Base-by-base conservation (phyloP, 352 stramenopile genomes). In the Plasmopara muralis region DNA sequence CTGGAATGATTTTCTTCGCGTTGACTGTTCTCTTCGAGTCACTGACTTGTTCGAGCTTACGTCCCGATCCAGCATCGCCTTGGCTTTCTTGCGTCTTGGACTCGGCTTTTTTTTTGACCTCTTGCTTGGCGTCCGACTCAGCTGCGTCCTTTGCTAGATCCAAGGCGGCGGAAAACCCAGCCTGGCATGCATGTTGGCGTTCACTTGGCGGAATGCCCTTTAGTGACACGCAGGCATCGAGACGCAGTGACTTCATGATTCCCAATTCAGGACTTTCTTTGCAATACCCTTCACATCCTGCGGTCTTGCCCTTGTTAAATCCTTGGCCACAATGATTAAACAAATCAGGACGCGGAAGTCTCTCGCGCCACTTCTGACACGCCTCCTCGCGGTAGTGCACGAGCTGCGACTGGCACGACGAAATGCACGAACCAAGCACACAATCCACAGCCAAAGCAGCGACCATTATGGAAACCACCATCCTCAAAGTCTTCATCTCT, bases 321-420 rank as follows among this genome's bases (percentile, higher is more conserved):
- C 70, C 70, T 25, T 81, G 57, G 7, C 72, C 61, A 54, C 70
- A 81, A 53, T 73, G 63, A 37, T 70, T 74, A 60, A 72, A 81
- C 55, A 81, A 62, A 35, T 81, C 70, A 0, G 68, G 70, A n/a
- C 70, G 68, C 0, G 70, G 70, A 15, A 81, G 65, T 9, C 46
- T 60, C 37, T 74, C 64, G 33, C 70, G 62, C 65, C 70, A 81
- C 30, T 64, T 64, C 41, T 69, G 43, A 40, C 68, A 81, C 29
- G 64, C 65, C 4, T 64, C 34, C 35, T 76, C 65, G 15, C 68
- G 64, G 49, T 62, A 60, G 52, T 66, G 60, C 48, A 77, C 66
- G 18, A 81, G 62, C 46, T 76, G 57, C 5, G 68, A 68, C 45
- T 74, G 59, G 46, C 70, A 81, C 16, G 39, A 47, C 0, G 70